Percentiles rank a stretch among this genome's conserved stretches.
These are phyloP conservation scores for Xylaria hypoxylon DNA, from an alignment of 2,329 filamentous ascomycete species.

Conservation along the genomic window DNA sequence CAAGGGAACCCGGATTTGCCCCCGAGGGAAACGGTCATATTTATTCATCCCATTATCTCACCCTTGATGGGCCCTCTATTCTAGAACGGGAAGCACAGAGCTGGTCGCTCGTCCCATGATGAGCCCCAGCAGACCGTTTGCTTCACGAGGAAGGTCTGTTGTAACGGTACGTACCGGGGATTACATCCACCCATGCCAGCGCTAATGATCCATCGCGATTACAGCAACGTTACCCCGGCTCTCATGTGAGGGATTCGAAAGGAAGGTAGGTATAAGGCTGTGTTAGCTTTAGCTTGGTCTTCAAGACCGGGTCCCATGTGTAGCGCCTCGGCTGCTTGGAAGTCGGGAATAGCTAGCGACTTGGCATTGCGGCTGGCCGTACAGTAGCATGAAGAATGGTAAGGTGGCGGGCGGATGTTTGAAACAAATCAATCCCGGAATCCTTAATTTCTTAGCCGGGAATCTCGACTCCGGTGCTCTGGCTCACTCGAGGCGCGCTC, in stretches of 20 bases:
- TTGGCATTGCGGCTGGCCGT: slow-evolving; percentile 2
- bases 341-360: neutral
- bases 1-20: neutral
- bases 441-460: neutral
- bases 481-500: slow-evolving; percentile 1
- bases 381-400: neutral
- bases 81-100: neutral
- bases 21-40: slow-evolving; percentile 13
- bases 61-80: neutral
- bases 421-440: neutral
- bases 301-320: neutral
- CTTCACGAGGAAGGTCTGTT: slow-evolving; percentile 31
- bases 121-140: slow-evolving; percentile 14
- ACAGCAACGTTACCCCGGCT: slow-evolving; percentile 29
- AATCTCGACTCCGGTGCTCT: neutral
- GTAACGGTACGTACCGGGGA: slow-evolving; percentile 8
- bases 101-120: slow-evolving; percentile 10
- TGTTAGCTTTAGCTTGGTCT: slow-evolving; percentile 5
- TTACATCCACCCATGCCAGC: slow-evolving; percentile 5
- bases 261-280: slow-evolving; percentile 4
- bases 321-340: neutral
- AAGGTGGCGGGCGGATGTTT: slow-evolving; percentile 12
- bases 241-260: neutral
- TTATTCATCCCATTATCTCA: slow-evolving; percentile 27
- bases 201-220: slow-evolving; percentile 31